These are phyloP conservation scores for Candida stauntonica DNA, from an alignment of 805 yeast species.

Conservation along the genomic window DNA sequence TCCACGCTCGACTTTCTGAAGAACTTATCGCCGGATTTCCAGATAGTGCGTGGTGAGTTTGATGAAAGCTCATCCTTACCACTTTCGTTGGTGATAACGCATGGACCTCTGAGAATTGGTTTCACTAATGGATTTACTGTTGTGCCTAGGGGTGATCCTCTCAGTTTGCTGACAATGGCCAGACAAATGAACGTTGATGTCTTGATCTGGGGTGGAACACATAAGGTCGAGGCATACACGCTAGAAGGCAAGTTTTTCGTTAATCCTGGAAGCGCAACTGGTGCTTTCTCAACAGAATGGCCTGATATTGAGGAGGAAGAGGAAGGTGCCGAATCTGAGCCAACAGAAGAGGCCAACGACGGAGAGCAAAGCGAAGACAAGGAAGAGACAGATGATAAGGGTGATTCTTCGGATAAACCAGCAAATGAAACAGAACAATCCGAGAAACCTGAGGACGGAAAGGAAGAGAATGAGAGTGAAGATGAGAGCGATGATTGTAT, in stretches of 20 bases:
- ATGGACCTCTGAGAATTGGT: constrained; percentile 75
- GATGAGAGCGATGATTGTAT: constrained; percentile 28
- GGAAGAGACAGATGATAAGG: constrained; percentile 28
- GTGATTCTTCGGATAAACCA: no score
- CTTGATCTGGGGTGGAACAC: constrained; percentile 89
- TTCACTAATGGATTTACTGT: constrained; percentile 79
- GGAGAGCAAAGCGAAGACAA: constrained; percentile 2
- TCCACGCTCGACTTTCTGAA: constrained; percentile 61
- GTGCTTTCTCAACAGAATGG: constrained; percentile 72
- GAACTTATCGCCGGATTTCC: constrained; percentile 65
- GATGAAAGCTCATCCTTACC: constrained; percentile 57
- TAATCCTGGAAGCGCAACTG: constrained; percentile 97
- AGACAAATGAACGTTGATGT: constrained; percentile 91
- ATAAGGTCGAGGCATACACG: constrained; percentile 88
- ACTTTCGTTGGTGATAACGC: constrained; percentile 56
- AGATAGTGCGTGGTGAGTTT: constrained; percentile 77
- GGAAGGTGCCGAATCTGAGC: no score
- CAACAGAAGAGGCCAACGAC: constrained; percentile 11
- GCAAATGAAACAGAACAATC: no score
- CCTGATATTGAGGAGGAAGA: constrained; percentile 48
- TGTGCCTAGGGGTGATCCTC: constrained; percentile 84
- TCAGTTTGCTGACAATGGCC: constrained; percentile 75
- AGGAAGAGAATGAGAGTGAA: constrained; percentile 16
- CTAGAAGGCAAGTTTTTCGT: constrained; percentile 88
- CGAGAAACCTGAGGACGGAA: constrained; percentile 29